Conservation (phyloP, 2,329 filamentous ascomycete genomes). For the Colletotrichum sansevieriae region DNA sequence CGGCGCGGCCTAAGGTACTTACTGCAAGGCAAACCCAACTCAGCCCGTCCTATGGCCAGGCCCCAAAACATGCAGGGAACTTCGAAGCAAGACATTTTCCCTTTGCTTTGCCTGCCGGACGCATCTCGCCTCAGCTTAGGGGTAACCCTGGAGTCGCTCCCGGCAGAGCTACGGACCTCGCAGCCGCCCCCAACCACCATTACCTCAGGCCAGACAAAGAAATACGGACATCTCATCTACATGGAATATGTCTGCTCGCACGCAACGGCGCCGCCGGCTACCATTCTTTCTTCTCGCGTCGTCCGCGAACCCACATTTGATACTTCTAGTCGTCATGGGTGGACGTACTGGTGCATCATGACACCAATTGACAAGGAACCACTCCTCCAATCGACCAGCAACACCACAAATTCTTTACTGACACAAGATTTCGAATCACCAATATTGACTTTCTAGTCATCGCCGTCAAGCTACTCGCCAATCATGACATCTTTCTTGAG, state of each 20-base stretch:
- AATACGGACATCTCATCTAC: conserved; percentile 3
- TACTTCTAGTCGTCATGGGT: conserved; percentile 17
- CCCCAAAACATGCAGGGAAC: conserved; percentile 19
- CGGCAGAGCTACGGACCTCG: not conserved
- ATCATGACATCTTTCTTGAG: too few species aligned
- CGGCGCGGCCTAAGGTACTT: not conserved
- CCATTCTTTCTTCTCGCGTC: not conserved
- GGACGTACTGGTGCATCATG: conserved; percentile 15
- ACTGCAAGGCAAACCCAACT: conserved; percentile 8
- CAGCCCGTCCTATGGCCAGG: not conserved
- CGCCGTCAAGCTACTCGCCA: not conserved
- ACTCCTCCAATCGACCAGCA: conserved; percentile 4
- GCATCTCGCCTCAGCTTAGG: not conserved
- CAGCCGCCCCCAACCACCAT: not conserved
- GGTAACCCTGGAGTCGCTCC: not conserved
- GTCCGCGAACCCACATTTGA: conserved; percentile 2
- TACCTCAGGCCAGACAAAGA: not conserved
- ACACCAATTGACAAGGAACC: conserved; percentile 15
- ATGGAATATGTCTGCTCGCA: not conserved
- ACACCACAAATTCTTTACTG: not conserved
- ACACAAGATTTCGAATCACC: not conserved
- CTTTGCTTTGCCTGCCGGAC: conserved; percentile 12
- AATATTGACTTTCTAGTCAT: not conserved
- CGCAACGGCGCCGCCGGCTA: conserved; percentile 1
- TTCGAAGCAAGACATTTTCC: conserved; percentile 1